Conservation (phyloP, 306 rosid genomes). For the Carpinus viminea region DNA sequence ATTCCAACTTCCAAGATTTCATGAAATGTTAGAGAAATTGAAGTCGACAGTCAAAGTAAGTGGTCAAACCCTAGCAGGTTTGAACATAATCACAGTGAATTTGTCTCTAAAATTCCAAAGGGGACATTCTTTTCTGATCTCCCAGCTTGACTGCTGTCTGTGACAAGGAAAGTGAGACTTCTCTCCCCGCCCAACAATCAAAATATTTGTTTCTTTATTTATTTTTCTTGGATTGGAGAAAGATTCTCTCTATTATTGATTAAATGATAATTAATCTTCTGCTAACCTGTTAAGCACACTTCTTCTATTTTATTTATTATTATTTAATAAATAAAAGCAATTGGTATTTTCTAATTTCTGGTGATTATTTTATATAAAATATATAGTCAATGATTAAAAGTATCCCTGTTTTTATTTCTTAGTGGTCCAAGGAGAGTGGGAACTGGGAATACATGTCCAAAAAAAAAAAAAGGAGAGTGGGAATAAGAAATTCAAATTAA, state of each 20-base stretch:
- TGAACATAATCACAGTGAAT: not conserved
- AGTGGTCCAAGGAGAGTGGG: no score
- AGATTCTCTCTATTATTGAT: no score
- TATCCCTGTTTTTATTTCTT: no score
- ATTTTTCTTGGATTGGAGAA: no score
- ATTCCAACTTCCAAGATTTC: not conserved
- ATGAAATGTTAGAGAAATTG: not conserved
- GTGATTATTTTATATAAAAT: not conserved
- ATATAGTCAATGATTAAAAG: no score
- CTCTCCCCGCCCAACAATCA: not conserved
- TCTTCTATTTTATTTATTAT: no score
- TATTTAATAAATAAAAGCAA: not conserved
- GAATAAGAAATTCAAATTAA: no score
- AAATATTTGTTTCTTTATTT: not conserved
- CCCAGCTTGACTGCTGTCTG: not conserved
- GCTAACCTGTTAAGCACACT: no score
- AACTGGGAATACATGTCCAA: no score
- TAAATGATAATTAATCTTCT: no score
- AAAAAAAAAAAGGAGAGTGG: no score
- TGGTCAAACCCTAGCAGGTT: slow-evolving; percentile 9
- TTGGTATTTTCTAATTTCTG: not conserved
- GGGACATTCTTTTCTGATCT: no score
- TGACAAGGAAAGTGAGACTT: not conserved
- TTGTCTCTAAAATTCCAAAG: not conserved
- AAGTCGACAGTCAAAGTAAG: not conserved